phyloP scores from a whole-genome alignment of 1,284 basidiomycete species.

The Rhodotorula sp. region DNA sequence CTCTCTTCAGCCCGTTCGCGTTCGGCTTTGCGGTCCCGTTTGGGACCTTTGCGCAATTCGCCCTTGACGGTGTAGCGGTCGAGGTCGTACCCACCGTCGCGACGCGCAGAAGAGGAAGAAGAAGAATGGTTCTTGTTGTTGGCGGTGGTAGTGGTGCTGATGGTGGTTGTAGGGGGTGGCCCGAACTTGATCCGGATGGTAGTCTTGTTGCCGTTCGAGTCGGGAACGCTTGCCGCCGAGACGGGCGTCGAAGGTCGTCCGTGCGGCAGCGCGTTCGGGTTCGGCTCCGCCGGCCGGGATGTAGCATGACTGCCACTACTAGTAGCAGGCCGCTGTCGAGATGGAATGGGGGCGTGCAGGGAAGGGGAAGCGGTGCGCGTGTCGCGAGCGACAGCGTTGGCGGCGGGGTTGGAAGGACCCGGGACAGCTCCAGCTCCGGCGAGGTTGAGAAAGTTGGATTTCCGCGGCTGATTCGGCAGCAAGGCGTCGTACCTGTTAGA shows the following conservation, averaged over 20 bases:
- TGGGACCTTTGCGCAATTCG: slow-evolving; percentile 21
- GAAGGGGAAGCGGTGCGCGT: neutral
- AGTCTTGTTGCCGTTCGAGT: slow-evolving; percentile 9
- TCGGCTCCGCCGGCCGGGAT: neutral
- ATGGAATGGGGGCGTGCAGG: neutral
- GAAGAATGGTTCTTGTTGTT: too few species aligned
- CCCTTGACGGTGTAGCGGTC: slow-evolving; percentile 6
- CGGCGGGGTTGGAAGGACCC: neutral
- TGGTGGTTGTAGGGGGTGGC: neutral
- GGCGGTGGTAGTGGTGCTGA: neutral
- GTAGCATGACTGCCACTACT: neutral
- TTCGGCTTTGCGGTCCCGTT: slow-evolving; percentile 29
- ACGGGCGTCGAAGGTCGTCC: slow-evolving; percentile 22
- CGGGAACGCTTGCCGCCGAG: slow-evolving; percentile 13
- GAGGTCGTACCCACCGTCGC: neutral
- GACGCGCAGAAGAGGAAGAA: too few species aligned
- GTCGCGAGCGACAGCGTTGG: neutral
- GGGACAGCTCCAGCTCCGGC: neutral
- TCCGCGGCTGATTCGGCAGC: slow-evolving; percentile 40
- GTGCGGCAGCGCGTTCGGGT: neutral
- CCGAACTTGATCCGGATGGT: slow-evolving; percentile 34
- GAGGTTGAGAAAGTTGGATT: slow-evolving; percentile 35
- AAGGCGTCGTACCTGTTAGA: slow-evolving; percentile 32
- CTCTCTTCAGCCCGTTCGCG: slow-evolving; percentile 18
- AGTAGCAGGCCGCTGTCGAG: neutral